Evolutionary conservation across 192 early-diverging fungal species (phyloP).

Genomic region (Entrophospora sp.): DNA sequence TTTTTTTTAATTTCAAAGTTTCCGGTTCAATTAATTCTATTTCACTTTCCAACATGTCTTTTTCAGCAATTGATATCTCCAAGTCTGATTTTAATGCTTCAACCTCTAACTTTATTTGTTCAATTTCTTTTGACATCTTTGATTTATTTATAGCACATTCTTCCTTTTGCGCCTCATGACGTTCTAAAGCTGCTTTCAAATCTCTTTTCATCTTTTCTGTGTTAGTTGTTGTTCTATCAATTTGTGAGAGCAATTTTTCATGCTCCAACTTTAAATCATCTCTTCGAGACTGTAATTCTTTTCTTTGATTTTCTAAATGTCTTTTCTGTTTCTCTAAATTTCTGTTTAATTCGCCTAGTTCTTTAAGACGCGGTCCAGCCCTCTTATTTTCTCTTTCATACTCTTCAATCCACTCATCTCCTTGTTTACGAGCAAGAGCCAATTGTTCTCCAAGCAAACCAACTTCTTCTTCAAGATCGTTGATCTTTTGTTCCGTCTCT

Average conservation of each 20-base stretch:
- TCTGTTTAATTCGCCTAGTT: not conserved
- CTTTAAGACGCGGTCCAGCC: not conserved
- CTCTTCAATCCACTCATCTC: not conserved
- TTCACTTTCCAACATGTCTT: too few species aligned
- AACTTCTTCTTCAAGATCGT: not conserved
- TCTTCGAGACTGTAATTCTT: constrained; percentile 10
- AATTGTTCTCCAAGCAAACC: constrained; percentile 3
- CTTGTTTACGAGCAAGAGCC: not conserved
- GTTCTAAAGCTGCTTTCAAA: not conserved
- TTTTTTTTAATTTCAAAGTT: too few species aligned
- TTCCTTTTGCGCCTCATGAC: not conserved
- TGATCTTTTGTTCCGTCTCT: not conserved
- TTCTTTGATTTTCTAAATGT: constrained; percentile 1
- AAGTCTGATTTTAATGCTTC: too few species aligned
- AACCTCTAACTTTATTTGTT: too few species aligned
- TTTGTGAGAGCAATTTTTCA: not conserved
- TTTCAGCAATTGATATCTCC: too few species aligned
- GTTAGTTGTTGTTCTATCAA: not conserved
- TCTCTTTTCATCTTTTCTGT: not conserved
- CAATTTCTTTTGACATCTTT: too few species aligned
- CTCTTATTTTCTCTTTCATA: constrained; percentile 13
- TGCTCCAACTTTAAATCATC: not conserved
- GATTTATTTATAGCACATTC: too few species aligned
- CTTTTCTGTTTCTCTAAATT: constrained; percentile 7
- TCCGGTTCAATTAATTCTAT: too few species aligned